Percentiles rank a stretch among this genome's conserved stretches.
Evolutionary conservation across 257 asterid genomes (phyloP).

Genomic region (Solanum clarkiae): DNA sequence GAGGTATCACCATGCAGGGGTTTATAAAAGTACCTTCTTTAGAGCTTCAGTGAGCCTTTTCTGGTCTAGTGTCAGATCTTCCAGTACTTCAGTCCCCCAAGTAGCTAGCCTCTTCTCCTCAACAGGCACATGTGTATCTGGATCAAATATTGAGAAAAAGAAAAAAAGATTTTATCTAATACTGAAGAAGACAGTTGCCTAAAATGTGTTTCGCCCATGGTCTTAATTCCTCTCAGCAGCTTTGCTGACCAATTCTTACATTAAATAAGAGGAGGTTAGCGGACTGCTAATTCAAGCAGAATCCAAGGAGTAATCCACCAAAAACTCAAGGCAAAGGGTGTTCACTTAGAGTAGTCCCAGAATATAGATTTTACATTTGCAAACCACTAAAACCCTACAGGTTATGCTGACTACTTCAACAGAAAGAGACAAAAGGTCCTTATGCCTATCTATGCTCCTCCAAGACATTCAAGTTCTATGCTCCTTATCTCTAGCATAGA

Average conservation of each 20-base stretch:
- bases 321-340: background rate
- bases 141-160: background rate
- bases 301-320: background rate
- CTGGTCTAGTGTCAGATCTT: slow-evolving; percentile 67
- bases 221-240: slow-evolving; percentile 43
- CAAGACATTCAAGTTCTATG: background rate
- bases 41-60: slow-evolving; percentile 53
- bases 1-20: background rate
- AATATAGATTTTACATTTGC: background rate
- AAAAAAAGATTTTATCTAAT: background rate
- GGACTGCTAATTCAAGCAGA: slow-evolving; percentile 65
- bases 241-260: slow-evolving; percentile 82
- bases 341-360: background rate
- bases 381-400: background rate
- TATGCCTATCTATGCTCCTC: background rate
- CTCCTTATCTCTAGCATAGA: background rate
- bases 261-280: slow-evolving; percentile 69
- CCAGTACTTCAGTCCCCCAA: slow-evolving; percentile 92
- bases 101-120: slow-evolving; percentile 72
- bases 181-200: background rate
- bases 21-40: slow-evolving; percentile 36
- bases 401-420: background rate
- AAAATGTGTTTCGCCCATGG: background rate
- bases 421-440: background rate
- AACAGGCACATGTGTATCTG: slow-evolving; percentile 40